These are phyloP conservation scores for Pseudonectria buxi DNA, from an alignment of 2,329 filamentous ascomycete genomes.

Conservation along the genomic window DNA sequence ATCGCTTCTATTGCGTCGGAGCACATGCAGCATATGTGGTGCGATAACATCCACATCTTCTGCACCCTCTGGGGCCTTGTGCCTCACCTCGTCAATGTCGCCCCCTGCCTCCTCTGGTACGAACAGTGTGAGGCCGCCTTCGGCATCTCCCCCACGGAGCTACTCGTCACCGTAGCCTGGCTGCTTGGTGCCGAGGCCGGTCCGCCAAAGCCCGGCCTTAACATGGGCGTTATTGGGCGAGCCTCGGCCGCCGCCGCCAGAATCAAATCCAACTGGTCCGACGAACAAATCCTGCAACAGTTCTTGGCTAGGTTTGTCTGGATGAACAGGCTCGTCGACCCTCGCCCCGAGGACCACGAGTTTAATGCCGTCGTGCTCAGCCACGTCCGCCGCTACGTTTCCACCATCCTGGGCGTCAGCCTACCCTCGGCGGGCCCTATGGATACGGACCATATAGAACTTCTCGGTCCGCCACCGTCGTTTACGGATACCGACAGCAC, in stretches of 20 bases:
- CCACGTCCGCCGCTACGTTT: slow-evolving; percentile 14
- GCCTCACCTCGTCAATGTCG: slow-evolving; percentile 8
- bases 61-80: slow-evolving; percentile 19
- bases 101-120: slow-evolving; percentile 14
- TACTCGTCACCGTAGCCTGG: slow-evolving; percentile 19
- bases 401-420: slow-evolving; percentile 9
- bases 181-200: slow-evolving; percentile 14
- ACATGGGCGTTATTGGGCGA: slow-evolving; percentile 6
- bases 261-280: slow-evolving; percentile 4
- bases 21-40: slow-evolving; percentile 10
- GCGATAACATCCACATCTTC: slow-evolving; percentile 17
- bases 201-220: background rate
- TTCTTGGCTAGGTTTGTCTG: slow-evolving; percentile 16
- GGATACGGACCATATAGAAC: too few species aligned
- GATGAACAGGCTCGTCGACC: slow-evolving; percentile 17
- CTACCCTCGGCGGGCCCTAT: slow-evolving; percentile 11
- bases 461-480: too few species aligned
- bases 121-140: slow-evolving; percentile 15
- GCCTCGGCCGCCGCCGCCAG: slow-evolving; percentile 6
- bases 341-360: slow-evolving; percentile 10
- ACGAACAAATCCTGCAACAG: slow-evolving; percentile 12
- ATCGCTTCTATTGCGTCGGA: slow-evolving; percentile 8
- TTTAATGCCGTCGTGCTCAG: slow-evolving; percentile 12
- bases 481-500: too few species aligned
- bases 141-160: slow-evolving; percentile 19